A percentile compares a stretch with the other conserved stretches of the same genome.
These are phyloP conservation scores for Gnetum montanum DNA, from an alignment of 75 land plant species.

Conservation along the genomic window DNA sequence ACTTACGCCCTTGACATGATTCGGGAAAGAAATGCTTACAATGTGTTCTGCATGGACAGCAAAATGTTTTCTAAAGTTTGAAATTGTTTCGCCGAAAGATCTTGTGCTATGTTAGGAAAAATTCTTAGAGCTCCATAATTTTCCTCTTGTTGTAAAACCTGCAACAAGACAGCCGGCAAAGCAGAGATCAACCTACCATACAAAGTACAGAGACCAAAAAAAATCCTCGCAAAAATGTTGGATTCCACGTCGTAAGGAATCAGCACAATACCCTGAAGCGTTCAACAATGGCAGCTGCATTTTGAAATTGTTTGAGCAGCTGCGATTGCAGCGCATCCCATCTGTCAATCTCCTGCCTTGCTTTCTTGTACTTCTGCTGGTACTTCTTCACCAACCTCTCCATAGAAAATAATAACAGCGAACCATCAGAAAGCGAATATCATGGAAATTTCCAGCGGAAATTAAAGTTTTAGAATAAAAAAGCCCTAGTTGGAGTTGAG, in stretches of 20 bases:
- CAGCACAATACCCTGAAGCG: conserved; percentile 51
- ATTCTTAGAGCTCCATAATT: conserved; percentile 44
- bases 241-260: no score
- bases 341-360: conserved; percentile 32
- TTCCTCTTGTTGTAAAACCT: conserved; percentile 39
- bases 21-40: conserved; percentile 24
- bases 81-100: conserved; percentile 44
- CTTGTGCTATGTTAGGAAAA: conserved; percentile 23
- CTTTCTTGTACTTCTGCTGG: conserved; percentile 49
- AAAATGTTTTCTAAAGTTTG: conserved; percentile 42
- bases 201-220: not conserved
- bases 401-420: conserved; percentile 36
- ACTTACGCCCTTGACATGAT: no score
- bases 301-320: conserved; percentile 45
- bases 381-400: conserved; percentile 57
- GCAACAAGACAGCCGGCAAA: not conserved
- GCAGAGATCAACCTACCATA: not conserved
- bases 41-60: conserved; percentile 30
- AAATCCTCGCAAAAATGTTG: not conserved
- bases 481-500: no score
- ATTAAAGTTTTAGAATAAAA: no score
- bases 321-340: conserved; percentile 59
- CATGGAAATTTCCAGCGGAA: not conserved
- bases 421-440: not conserved
- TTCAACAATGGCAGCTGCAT: conserved; percentile 59